Conservation (phyloP, 2,329 filamentous ascomycete species). For the Xylariaceae sp. region DNA sequence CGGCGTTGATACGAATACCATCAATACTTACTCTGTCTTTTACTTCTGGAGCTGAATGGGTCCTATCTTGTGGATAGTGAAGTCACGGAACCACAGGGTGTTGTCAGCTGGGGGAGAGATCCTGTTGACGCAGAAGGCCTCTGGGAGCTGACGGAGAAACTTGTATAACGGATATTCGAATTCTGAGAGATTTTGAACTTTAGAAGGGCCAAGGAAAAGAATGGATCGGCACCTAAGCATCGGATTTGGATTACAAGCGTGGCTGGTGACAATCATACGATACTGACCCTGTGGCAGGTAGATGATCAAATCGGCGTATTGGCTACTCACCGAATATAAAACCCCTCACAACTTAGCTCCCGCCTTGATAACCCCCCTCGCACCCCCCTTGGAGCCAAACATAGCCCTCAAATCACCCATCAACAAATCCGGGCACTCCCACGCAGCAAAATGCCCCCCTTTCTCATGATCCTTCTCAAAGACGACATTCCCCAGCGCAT, state of each 20-base stretch:
- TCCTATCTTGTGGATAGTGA: background rate
- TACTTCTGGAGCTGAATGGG: background rate
- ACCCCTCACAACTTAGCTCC: constrained; percentile 1
- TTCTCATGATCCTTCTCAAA: constrained; percentile 39
- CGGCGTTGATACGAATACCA: no score
- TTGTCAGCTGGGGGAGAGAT: background rate
- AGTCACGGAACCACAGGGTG: background rate
- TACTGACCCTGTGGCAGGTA: no score
- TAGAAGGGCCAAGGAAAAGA: no score
- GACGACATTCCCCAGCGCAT: constrained; percentile 48
- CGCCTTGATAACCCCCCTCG: constrained; percentile 16
- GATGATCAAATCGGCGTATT: no score
- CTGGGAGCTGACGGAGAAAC: background rate
- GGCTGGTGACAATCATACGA: no score
- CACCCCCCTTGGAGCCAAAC: constrained; percentile 41
- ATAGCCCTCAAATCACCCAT: constrained; percentile 44
- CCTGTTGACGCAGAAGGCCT: background rate
- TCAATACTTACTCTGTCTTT: background rate
- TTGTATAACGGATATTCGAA: background rate
- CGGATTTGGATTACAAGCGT: no score
- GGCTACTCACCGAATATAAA: background rate
- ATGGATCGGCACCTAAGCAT: no score
- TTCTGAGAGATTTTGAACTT: background rate
- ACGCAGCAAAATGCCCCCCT: constrained; percentile 49
- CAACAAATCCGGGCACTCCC: constrained; percentile 44